Evolutionary conservation across 83 land plant species (phyloP).

Genomic region (Thuja plicata): DNA sequence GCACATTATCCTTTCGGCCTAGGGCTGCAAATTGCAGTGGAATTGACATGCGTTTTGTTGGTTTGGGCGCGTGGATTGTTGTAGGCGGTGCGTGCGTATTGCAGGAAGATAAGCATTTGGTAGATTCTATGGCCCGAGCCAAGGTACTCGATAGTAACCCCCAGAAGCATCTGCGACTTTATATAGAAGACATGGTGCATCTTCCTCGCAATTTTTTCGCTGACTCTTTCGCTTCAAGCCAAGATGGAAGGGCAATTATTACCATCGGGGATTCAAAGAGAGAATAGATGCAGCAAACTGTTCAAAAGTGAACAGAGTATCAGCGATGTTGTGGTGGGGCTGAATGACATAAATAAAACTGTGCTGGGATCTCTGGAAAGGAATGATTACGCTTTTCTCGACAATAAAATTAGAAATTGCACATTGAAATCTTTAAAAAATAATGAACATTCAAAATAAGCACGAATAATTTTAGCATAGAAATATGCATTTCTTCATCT

Average conservation of each 20-base stretch:
- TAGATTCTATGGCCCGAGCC: constrained; percentile 94
- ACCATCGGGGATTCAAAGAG: constrained; percentile 88
- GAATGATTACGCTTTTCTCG: constrained; percentile 24
- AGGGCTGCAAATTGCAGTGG: too few species aligned
- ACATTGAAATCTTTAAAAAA: too few species aligned
- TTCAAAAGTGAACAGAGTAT: constrained; percentile 81
- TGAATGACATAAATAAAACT: constrained; percentile 83
- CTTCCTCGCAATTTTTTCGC: constrained; percentile 63
- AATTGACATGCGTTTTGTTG: too few species aligned
- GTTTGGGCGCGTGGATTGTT: too few species aligned
- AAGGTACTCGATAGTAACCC: constrained; percentile 82
- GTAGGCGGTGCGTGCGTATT: too few species aligned
- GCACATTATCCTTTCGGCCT: too few species aligned
- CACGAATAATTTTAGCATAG: too few species aligned
- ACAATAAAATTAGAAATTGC: too few species aligned
- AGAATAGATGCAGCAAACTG: constrained; percentile 71
- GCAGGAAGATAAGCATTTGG: constrained; percentile 46
- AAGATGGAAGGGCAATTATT: constrained; percentile 80
- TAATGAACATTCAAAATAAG: too few species aligned
- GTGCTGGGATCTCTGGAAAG: constrained; percentile 62
- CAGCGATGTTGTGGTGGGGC: constrained; percentile 79
- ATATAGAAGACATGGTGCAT: constrained; percentile 86
- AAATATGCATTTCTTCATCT: too few species aligned
- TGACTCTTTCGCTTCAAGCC: constrained; percentile 91
- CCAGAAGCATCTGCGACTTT: constrained; percentile 91